Evolutionary conservation across 495 filamentous ascomycete species (phyloP).

Genomic region (Hyaloscypha hepaticicola): DNA sequence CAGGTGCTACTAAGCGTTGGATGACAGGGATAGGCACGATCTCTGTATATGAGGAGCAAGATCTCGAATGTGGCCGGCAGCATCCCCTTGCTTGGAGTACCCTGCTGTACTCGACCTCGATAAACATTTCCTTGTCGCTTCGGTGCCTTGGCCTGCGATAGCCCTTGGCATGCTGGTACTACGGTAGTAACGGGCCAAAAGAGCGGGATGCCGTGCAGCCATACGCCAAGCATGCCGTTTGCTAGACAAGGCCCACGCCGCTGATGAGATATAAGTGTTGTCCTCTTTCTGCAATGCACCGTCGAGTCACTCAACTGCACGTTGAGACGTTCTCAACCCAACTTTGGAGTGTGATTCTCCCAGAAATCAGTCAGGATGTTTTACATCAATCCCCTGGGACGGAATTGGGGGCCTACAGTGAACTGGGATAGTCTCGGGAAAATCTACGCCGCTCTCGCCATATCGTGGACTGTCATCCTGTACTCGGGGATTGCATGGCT

Average conservation of each 20-base stretch:
- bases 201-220: background rate
- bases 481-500: slow-evolving; percentile 54
- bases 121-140: no score
- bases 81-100: background rate
- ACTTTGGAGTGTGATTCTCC: background rate
- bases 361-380: slow-evolving; percentile 1
- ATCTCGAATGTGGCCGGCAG: background rate
- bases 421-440: slow-evolving; percentile 44
- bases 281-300: background rate
- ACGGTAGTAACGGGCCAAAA: background rate
- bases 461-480: slow-evolving; percentile 57
- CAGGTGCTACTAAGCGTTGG: background rate
- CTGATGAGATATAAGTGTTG: background rate
- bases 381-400: slow-evolving; percentile 16
- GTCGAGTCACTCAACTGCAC: background rate
- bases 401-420: slow-evolving; percentile 13
- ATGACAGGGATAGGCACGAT: background rate
- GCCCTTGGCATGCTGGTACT: background rate
- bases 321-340: background rate
- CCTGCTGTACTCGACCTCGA: background rate
- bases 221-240: background rate
- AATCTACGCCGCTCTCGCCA: slow-evolving; percentile 44
- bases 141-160: no score
- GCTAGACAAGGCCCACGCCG: background rate
- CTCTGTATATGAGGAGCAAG: background rate